phyloP scores from a whole-genome alignment of 1,284 basidiomycete genomes.

The Xerocomus nothofagi region DNA sequence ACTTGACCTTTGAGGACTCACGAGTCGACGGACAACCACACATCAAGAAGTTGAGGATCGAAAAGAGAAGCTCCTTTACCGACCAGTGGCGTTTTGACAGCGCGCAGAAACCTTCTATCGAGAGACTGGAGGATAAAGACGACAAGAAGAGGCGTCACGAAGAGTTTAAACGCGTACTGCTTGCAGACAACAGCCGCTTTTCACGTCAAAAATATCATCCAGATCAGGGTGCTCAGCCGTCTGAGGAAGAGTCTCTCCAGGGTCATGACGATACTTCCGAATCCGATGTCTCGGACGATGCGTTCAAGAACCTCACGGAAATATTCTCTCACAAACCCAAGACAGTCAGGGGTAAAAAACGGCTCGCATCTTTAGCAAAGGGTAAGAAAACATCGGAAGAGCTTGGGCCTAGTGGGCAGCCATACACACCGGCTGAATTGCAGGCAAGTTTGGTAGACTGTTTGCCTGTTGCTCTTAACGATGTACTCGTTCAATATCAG shows the following conservation, averaged over 20 bases:
- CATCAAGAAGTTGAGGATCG: conserved; percentile 39
- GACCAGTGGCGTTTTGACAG: conserved; percentile 41
- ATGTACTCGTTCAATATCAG: conserved; percentile 3
- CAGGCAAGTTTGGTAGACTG: conserved; percentile 50
- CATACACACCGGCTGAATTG: conserved; percentile 82
- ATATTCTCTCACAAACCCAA: conserved; percentile 45
- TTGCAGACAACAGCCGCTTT: conserved; percentile 46
- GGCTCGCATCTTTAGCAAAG: conserved; percentile 25
- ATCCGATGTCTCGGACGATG: conserved; percentile 45
- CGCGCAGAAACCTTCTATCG: conserved; percentile 22
- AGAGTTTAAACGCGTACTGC: conserved; percentile 55
- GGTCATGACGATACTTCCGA: conserved; percentile 29
- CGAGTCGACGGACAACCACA: conserved; percentile 37
- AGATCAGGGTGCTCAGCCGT: conserved; percentile 9
- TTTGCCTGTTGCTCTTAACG: background rate
- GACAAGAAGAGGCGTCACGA: conserved; percentile 40
- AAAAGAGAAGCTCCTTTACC: conserved; percentile 11
- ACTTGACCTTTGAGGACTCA: conserved; percentile 51
- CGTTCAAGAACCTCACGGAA: conserved; percentile 49
- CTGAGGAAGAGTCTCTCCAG: conserved; percentile 25
- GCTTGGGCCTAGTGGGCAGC: conserved; percentile 73
- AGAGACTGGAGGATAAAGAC: conserved; percentile 18
- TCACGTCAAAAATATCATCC: conserved; percentile 7
- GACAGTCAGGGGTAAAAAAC: conserved; percentile 36
- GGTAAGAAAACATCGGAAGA: conserved; percentile 46